Base-by-base conservation (phyloP, 257 asterid species). In the Cruciata laevipes region DNA sequence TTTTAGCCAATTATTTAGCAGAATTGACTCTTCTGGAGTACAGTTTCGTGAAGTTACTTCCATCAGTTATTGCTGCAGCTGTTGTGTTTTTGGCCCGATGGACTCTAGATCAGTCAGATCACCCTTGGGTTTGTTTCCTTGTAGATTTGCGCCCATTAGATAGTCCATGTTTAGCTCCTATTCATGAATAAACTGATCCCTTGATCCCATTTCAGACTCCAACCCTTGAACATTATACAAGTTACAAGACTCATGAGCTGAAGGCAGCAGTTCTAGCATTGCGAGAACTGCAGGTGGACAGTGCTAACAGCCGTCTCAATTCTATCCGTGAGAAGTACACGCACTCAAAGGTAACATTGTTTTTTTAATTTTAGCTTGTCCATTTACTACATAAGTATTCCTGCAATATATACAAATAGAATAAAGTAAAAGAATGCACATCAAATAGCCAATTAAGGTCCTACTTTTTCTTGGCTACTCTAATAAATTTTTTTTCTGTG, bases 81-180 rank as follows among this genome's bases (percentile, higher is more conserved):
- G 98, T 93, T 61, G 89, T 95, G 61, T 89, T 91, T 77, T 82
- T 95, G 68, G 99, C 99, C 64, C 80, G 89, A 84, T 95, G 99
- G 99, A 95, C 93, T 25, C 86, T 95, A 49, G 96, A 95, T 77
- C 99, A 95, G 78, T 84, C 96, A 47, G 85, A 77, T 61, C 85
- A 89, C 81, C 99, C 99, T 74, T 95, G 99, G 99, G 99, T 95
- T 42, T 6, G 89, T 74, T 73, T 65, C 65, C 75, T 77, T 71
- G 42, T 31, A 16, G 17, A 77, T 68, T 70, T 75, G 14, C 30
- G 40, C 56, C 66, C 32, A 30, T 24, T 27, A 32, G 1, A 53
- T 42, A 66, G 27, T 67, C 66, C 56, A 32, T 71, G 61, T 32
- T 71, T 37, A 3, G 40, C 61, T 65, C 31, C 31, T 31, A 68